Base-by-base conservation (phyloP, 768 basidiomycete genomes). In the Pleurotus platypus region DNA sequence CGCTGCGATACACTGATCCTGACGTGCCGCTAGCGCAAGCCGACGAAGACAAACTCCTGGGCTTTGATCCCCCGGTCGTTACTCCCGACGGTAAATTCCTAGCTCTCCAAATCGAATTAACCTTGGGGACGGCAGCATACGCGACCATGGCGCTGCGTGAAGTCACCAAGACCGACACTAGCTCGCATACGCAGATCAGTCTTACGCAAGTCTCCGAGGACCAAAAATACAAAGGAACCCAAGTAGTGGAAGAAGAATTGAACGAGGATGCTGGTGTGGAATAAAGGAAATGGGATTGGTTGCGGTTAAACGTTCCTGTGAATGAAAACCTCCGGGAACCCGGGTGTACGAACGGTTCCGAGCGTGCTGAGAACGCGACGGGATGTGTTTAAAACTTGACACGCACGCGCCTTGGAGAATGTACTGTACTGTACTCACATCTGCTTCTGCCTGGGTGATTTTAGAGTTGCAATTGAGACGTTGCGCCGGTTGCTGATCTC, bases 141-240 rank as follows among this genome's bases (percentile, higher is more conserved):
- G 97, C 97, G 1, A 99, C 97, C 2, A 99, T 99, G 97, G 96
- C 95, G 3, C 70, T 99, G 62, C 84, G 94, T 42, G 94, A 97
- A 72, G 84, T 97, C 45, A 94, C 94, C 12, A 98, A 96, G 75
- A 92, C 89, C 35, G 94, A 98, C 66, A 98, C 95, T 16, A 94
- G 92, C 68, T 88, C 93, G 40, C 93, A 94, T 64, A 87, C 86
- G 73, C 95, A 97, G 67, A 89, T 80, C n/a, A 75, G 75, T 61
- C 77, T 94, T 59, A 94, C 92, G 11, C 79, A 78, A 53, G 78
- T 81, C 30, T 86, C 90, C 18, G 91, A 90, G 67, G 92, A 94
- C 66, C 92, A 94, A 67, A 84, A 84, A 63, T 92, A 86, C 69
- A 82, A 84, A 61, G 85, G 88, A 4, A 71, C 70, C n/a, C 78